These are phyloP conservation scores for Myxozyma neotropica DNA, from an alignment of 805 yeast genomes.

Conservation along the genomic window DNA sequence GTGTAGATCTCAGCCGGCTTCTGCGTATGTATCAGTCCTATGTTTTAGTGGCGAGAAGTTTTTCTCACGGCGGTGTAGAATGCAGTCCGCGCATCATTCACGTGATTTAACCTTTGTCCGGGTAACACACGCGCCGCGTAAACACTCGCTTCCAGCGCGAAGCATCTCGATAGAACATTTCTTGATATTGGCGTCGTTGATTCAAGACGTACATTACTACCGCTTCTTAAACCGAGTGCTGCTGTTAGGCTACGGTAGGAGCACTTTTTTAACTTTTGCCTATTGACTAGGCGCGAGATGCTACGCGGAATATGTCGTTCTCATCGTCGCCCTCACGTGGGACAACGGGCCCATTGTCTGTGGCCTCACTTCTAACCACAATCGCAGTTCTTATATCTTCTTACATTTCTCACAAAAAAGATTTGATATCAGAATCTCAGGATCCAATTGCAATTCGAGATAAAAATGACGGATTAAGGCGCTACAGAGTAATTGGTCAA, in stretches of 20 bases:
- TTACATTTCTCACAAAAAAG: not conserved
- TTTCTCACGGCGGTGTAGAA: constrained; percentile 14
- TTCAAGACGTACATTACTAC: no score
- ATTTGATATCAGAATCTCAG: not conserved
- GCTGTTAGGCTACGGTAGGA: no score
- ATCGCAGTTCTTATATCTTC: constrained; percentile 1
- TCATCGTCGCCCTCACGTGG: not conserved
- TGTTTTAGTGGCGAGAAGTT: constrained; percentile 4
- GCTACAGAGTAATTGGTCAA: constrained; percentile 19
- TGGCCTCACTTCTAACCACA: constrained; percentile 8
- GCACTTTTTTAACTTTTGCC: no score
- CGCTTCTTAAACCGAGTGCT: no score
- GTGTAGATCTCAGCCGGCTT: constrained; percentile 18
- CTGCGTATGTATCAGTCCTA: constrained; percentile 14
- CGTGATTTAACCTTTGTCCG: not conserved
- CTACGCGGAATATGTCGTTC: not conserved
- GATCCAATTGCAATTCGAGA: constrained; percentile 2
- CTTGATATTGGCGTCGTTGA: no score
- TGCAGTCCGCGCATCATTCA: not conserved
- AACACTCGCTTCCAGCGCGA: no score
- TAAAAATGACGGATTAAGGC: not conserved
- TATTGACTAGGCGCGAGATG: not conserved
- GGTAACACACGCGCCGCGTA: not conserved
- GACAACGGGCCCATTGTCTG: not conserved
- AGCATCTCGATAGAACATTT: no score